Conservation (phyloP, 257 asterid genomes). For the Nicotiana noctiflora region DNA sequence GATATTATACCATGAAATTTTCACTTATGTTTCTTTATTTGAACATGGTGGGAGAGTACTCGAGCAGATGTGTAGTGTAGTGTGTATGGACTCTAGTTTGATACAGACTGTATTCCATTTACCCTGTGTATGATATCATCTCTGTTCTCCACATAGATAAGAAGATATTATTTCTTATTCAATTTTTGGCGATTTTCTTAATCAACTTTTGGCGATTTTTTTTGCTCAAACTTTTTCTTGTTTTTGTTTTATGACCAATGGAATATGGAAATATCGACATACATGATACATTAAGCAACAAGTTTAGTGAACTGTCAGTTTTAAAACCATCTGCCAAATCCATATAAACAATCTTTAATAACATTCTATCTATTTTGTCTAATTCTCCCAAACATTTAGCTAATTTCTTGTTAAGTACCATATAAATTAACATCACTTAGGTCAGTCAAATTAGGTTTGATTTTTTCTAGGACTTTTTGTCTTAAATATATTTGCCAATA, state of each 20-base stretch:
- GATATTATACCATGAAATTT: background rate
- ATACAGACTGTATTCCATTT: slow-evolving; percentile 20
- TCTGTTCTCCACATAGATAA: background rate
- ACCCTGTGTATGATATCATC: background rate
- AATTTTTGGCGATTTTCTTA: background rate
- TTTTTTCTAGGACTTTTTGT: background rate
- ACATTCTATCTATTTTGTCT: background rate
- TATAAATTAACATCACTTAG: background rate
- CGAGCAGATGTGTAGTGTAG: background rate
- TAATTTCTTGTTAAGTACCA: background rate
- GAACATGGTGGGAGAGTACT: background rate
- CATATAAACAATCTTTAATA: background rate
- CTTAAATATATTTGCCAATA: background rate
- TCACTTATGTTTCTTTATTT: background rate
- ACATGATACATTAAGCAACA: slow-evolving; percentile 2
- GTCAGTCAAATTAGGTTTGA: background rate
- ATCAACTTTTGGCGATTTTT: background rate
- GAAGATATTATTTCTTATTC: background rate
- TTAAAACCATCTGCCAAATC: background rate
- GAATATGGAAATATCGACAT: background rate
- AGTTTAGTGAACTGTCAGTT: background rate
- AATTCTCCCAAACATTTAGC: background rate
- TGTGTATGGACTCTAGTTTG: background rate
- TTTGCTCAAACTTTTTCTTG: background rate
- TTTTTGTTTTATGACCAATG: background rate